Evolutionary conservation across 306 rosid species (phyloP), one percentile per base, ranked within the genome.

Genomic region (Sindora glabra): DNA sequence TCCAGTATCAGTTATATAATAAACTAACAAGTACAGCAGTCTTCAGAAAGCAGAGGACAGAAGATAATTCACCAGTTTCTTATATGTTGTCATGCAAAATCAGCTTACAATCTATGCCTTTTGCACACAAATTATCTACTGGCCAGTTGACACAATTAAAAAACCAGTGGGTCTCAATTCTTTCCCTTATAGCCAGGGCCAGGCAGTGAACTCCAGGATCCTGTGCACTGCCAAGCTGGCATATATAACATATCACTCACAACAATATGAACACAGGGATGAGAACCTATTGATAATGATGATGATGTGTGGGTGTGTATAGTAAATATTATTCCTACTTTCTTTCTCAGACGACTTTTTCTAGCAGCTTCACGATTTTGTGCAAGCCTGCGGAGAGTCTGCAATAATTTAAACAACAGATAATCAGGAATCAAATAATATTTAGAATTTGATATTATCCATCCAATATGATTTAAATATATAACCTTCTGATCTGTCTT

Each of bases 361-460:
- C 99, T 81, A 3, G 99, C 99, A 13, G 99, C 99, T 82, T 92
- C 99, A 19, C 99, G 92, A 80, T 92, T 92, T 65, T 92, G 99
- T 64, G 99, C 96, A 23, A 92, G 94, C 83, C 99, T 77, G 6
- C 99, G 95, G 32, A 86, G 96, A 64, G 82, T 83, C 99, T 92
- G 81, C 80, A 78, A 69, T 13, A 70, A 72, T 46, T 26, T 56
- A 12, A 62, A 36, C 10, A 56, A 64, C 21, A 36, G 4, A 49
- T 62, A 57, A 74, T 47, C 39, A 73, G 8, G 37, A 39, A 33
- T 58, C 38, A 30, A 24, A 44, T 49, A 19, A 64, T 42, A 65
- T 48, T 42, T 17, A 23, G 12, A 70, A 58, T 59, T 45, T 56
- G 18, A 59, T 53, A 49, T 40, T 50, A 62, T 40, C 21, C 38